phyloP scores from a whole-genome alignment of 2,329 filamentous ascomycete genomes.

The Aspergillus texensis region DNA sequence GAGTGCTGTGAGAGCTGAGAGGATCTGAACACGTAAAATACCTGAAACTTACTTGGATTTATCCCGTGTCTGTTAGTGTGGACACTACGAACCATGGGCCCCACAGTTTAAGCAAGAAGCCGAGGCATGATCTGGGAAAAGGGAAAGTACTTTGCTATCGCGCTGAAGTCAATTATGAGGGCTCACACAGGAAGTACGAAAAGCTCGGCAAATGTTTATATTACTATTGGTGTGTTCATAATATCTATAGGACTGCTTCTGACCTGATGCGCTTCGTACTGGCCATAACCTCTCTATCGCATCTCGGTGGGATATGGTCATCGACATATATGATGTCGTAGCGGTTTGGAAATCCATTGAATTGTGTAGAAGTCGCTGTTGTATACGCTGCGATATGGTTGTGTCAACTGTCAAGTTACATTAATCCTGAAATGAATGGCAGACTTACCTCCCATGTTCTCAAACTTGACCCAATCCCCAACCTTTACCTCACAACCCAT shows the following conservation, averaged over 20 bases:
- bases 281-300: background rate
- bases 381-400: background rate
- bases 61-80: too few species aligned
- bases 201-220: background rate
- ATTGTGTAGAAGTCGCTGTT: background rate
- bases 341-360: background rate
- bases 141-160: background rate
- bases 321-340: background rate
- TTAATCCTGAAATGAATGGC: background rate
- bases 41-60: too few species aligned
- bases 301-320: background rate
- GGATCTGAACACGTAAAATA: too few species aligned
- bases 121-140: background rate
- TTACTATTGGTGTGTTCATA: background rate
- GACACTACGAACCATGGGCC: background rate
- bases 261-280: background rate
- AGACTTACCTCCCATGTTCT: constrained; percentile 4
- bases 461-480: constrained; percentile 3
- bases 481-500: background rate
- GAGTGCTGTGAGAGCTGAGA: too few species aligned
- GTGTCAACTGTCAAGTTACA: background rate
- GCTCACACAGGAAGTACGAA: background rate
- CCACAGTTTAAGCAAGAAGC: background rate
- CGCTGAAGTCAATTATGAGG: too few species aligned
- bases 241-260: background rate